Base-by-base conservation (phyloP, 805 yeast species). In the Kuraishia borneana region DNA sequence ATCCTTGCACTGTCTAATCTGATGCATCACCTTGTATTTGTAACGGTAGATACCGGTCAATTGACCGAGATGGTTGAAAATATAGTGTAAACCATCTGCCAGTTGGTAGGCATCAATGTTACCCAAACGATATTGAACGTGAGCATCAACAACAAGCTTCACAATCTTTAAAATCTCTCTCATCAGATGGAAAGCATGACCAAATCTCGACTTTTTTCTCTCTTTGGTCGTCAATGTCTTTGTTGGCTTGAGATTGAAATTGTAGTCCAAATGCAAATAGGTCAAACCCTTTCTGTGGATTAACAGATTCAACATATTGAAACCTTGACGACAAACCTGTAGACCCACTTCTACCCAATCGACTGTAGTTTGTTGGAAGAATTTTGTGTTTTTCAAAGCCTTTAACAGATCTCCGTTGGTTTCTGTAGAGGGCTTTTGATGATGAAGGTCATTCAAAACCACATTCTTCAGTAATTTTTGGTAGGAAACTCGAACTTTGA, bases 341-440 rank as follows among this genome's bases (percentile, higher is more conserved):
- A 92, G 61, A 20, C 96, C 98, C 1, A 97, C 98, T 54, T 92
- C 99, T 3, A 89, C 92, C 99, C 99, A 92, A 55, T 92, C 98
- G 33, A 92, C 77, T 0, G 88, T 69, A 0, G 98, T 89, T 46
- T 83, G 79, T 50, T 85, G 95, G 56, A 92, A 92, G 53, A 73
- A 92, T 48, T 84, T 88, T 0, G 98, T 92, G 31, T 69, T 65
- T 38, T 75, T 73, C 43, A 92, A 65, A 21, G 76, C 66, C 40
- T 73, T 74, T 19, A 92, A 51, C 10, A 92, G 58, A 26, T 72
- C 68, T 5, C 70, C 65, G 33, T 67, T 65, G 10, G 42, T 43
- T 30, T 58, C 66, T 21, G 61, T 59, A 2, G 64, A 58, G 3
- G 62, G 57, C 18, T 54, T 56, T 12, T 53, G 50, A 17, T 62